Evolutionary conservation across 1,284 basidiomycete species (phyloP), one percentile per base, ranked within the genome.

Genomic region (Rhodotorula sp.): DNA sequence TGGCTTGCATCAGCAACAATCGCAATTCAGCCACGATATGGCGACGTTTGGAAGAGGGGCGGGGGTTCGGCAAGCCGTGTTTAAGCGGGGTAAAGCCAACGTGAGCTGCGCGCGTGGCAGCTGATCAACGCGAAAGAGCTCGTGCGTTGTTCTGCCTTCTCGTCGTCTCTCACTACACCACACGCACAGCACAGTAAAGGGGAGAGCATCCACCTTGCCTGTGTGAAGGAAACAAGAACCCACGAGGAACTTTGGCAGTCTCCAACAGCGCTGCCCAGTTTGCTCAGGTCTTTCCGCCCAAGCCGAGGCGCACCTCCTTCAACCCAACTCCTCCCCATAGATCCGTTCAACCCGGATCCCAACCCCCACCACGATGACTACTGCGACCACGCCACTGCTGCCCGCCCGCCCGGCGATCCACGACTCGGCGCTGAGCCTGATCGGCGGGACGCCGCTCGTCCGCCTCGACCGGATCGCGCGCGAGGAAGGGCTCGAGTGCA

Each of bases 371-470:
- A 56, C 54, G 18, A 56, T 56, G 54, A 16, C 29, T 56, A 16
- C 56, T 57, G 26, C 56, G 20, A 8, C 26, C 20, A 20, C 56
- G 5, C 8, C 39, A 15, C 26, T 46, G 39, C 23, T 59, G 1
- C 23, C 58, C 21, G 12, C 58, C 43, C 58, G 58, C 15, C 57
- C 31, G 57, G 31, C 57, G 34, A 82, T 97, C 62, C 85, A 94
- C 62, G 86, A 91, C 76, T 88, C 85, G 52, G 91, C 90, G 10
- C 87, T 96, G 65, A 91, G 87, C 60, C 92, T 91, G 21, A 88
- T 98, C 34, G 95, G 95, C 8, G 86, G 92, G 78, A 98, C 96
- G 0, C 96, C 95, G 5, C 86, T 99, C 76, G 87, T 98, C 76
- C 86, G 91, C 65, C 86, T 98, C 20, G 89, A 93, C 83, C 89